phyloP scores from a whole-genome alignment of 768 basidiomycete species.

The Botryobasidium botryosum region DNA sequence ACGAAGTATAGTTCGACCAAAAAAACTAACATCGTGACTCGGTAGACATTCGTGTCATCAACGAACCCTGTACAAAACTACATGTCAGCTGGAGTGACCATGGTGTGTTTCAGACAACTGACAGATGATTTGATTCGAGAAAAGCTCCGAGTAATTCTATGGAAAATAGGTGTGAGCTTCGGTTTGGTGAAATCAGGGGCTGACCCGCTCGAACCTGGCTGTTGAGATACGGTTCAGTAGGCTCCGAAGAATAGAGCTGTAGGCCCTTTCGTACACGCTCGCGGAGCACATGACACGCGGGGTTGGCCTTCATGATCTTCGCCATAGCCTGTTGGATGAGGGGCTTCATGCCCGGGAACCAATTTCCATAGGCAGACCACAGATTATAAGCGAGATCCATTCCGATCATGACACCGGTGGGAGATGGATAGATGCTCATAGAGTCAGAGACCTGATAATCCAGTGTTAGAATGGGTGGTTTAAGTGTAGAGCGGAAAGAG shows the following conservation, averaged over 20 bases:
- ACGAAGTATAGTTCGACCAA: neutral
- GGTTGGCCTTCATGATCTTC: constrained; percentile 99
- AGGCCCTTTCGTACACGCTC: constrained; percentile 98
- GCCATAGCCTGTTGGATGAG: constrained; percentile 98
- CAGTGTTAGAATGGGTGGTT: constrained; percentile 3
- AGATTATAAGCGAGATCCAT: constrained; percentile 98
- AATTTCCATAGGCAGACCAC: constrained; percentile 97
- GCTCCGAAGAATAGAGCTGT: constrained; percentile 96
- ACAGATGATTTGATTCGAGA: constrained; percentile 98
- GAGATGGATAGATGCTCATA: constrained; percentile 98
- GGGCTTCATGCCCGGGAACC: constrained; percentile 98
- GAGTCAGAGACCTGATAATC: constrained; percentile 64
- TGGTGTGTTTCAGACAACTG: constrained; percentile 14
- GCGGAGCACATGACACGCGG: constrained; percentile 89
- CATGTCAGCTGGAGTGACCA: constrained; percentile 7
- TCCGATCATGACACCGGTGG: constrained; percentile 96
- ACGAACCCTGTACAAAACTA: constrained; percentile 59
- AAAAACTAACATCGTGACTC: constrained; percentile 63
- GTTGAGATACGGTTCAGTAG: constrained; percentile 97
- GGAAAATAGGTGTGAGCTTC: no score
- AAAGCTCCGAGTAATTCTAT: constrained; percentile 82
- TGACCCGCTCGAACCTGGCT: constrained; percentile 40
- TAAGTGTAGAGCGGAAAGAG: constrained; percentile 3
- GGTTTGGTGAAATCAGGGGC: constrained; percentile 5
- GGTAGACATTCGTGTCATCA: constrained; percentile 99